These are phyloP conservation scores for Ceratobasidium sp. DNA, from an alignment of 1,284 basidiomycete species.

Conservation along the genomic window DNA sequence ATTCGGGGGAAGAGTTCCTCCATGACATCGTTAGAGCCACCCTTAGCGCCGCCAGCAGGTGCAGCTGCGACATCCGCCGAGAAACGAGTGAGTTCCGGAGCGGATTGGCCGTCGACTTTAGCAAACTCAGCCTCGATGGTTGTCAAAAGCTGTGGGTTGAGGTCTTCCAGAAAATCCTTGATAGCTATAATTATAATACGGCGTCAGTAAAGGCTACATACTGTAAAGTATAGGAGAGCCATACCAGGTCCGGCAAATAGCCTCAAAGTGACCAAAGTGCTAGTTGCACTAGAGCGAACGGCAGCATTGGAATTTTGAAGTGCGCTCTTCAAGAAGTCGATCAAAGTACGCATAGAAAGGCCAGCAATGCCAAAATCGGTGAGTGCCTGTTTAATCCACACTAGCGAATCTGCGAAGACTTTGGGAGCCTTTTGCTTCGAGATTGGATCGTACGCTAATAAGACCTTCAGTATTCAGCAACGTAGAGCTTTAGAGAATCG, in stretches of 20 bases:
- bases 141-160: constrained; percentile 93
- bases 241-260: constrained; percentile 90
- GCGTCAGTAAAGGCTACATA: constrained; percentile 1
- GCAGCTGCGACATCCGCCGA: constrained; percentile 78
- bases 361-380: constrained; percentile 95
- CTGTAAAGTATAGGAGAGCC: constrained; percentile 53
- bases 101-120: constrained; percentile 84
- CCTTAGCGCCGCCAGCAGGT: constrained; percentile 58
- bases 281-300: constrained; percentile 96
- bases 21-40: constrained; percentile 72
- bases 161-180: constrained; percentile 91
- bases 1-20: constrained; percentile 97
- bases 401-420: constrained; percentile 91
- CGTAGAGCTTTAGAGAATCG: constrained; percentile 49
- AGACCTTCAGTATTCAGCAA: constrained; percentile 30
- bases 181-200: constrained; percentile 70
- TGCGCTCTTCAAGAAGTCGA: constrained; percentile 90
- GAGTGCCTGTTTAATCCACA: constrained; percentile 90
- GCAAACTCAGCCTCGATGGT: constrained; percentile 95
- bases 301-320: constrained; percentile 95
- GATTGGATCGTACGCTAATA: constrained; percentile 88
- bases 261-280: constrained; percentile 91
- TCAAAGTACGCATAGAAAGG: constrained; percentile 84
- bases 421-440: constrained; percentile 98
- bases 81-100: constrained; percentile 84